phyloP scores from a whole-genome alignment of 2,329 filamentous ascomycete genomes.

The Aspergillus sergii region DNA sequence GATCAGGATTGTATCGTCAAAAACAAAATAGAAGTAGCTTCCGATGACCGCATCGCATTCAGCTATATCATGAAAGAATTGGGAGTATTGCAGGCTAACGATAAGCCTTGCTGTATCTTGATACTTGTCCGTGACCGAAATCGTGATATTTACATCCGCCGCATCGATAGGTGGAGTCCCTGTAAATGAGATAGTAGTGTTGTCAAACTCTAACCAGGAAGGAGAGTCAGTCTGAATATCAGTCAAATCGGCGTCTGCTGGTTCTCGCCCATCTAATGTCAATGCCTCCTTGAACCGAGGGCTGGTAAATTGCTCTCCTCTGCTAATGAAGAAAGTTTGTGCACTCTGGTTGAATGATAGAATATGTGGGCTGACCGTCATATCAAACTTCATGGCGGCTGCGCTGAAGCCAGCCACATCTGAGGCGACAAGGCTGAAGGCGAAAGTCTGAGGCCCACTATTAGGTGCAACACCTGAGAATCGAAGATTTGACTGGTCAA shows the following conservation, averaged over 20 bases:
- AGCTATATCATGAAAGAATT: constrained; percentile 49
- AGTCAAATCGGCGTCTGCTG: constrained; percentile 54
- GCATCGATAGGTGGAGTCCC: constrained; percentile 66
- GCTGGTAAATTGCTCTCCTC: constrained; percentile 57
- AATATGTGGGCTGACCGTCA: constrained; percentile 72
- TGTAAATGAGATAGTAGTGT: constrained; percentile 60
- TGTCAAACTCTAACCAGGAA: constrained; percentile 70
- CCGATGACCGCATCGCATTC: constrained; percentile 54
- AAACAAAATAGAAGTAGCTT: constrained; percentile 50
- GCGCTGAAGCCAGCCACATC: constrained; percentile 78
- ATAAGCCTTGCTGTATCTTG: constrained; percentile 62
- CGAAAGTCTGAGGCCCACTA: constrained; percentile 71
- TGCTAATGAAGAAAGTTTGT: constrained; percentile 61
- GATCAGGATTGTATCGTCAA: constrained; percentile 48
- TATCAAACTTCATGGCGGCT: constrained; percentile 65
- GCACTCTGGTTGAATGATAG: constrained; percentile 64
- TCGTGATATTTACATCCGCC: constrained; percentile 62
- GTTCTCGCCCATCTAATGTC: constrained; percentile 59
- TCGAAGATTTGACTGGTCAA: constrained; percentile 63
- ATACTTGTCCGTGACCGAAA: constrained; percentile 63
- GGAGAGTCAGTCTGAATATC: constrained; percentile 61
- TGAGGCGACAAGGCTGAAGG: constrained; percentile 73
- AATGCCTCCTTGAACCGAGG: constrained; percentile 55
- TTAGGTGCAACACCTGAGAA: constrained; percentile 74
- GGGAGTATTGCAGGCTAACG: constrained; percentile 49